Conservation (phyloP, 2,329 filamentous ascomycete species). For the Fusarium sp. region DNA sequence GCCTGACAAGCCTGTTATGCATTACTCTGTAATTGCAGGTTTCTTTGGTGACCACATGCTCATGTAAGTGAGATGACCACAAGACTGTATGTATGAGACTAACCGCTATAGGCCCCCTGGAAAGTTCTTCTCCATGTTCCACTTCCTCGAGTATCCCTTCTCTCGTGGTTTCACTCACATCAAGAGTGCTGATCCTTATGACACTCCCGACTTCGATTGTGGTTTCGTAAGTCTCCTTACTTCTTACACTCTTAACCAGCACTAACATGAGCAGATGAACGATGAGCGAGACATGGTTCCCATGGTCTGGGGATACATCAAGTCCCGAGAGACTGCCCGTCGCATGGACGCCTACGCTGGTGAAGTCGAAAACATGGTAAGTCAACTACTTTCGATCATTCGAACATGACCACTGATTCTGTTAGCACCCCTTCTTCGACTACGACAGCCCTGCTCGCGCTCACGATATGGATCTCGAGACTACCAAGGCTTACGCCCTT, state of each 20-base stretch:
- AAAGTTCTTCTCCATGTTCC: conserved; percentile 87
- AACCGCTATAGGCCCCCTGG: conserved; percentile 70
- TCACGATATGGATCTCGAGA: conserved; percentile 78
- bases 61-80: conserved; percentile 53
- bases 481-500: conserved; percentile 80
- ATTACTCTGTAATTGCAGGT: conserved; percentile 80
- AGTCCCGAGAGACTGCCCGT: conserved; percentile 81
- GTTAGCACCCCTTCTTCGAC: conserved; percentile 74
- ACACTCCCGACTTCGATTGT: conserved; percentile 79
- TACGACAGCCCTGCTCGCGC: conserved; percentile 77
- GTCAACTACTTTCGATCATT: not conserved
- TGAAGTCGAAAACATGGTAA: conserved; percentile 69
- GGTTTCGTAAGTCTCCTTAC: conserved; percentile 63
- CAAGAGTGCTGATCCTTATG: conserved; percentile 77
- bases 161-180: conserved; percentile 79
- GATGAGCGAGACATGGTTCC: conserved; percentile 86
- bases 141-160: conserved; percentile 83
- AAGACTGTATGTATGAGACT: not conserved
- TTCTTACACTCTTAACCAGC: accelerated
- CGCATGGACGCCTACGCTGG: conserved; percentile 83
- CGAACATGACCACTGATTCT: not conserved
- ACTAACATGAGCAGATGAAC: conserved; percentile 66
- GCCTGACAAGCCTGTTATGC: conserved; percentile 88
- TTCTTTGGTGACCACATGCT: conserved; percentile 72
- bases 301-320: conserved; percentile 88